These are phyloP conservation scores for Penstemon davidsonii DNA, from an alignment of 257 asterid genomes.

Conservation along the genomic window DNA sequence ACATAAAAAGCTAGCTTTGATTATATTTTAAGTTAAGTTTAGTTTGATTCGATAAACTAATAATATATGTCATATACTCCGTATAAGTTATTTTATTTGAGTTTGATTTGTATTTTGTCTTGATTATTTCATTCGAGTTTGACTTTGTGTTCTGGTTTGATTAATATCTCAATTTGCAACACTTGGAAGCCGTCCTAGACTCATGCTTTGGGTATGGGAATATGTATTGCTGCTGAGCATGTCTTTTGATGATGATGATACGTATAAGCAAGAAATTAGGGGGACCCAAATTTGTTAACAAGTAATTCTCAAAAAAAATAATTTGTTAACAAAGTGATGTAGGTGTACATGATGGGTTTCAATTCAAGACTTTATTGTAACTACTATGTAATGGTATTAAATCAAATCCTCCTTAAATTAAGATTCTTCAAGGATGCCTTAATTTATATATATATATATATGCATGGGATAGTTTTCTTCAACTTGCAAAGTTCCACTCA, in stretches of 20 bases:
- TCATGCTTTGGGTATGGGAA: constrained; percentile 32
- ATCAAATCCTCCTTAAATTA: background rate
- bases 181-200: background rate
- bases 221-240: constrained; percentile 18
- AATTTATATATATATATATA: no score
- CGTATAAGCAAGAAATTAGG: constrained; percentile 27
- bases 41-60: no score
- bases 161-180: no score
- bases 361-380: constrained; percentile 23
- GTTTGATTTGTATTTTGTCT: no score
- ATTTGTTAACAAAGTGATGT: constrained; percentile 30
- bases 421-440: background rate
- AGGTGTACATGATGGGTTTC: constrained; percentile 12
- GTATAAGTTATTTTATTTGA: no score
- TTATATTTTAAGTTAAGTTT: no score
- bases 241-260: background rate
- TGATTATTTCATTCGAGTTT: no score
- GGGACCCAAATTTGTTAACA: constrained; percentile 28
- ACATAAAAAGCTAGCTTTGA: no score
- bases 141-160: no score
- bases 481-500: constrained; percentile 5
- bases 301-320: background rate
- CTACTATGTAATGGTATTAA: constrained; percentile 13
- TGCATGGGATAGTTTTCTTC: background rate
- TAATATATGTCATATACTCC: no score